phyloP scores from a whole-genome alignment of 208 protist species.

The Wallacemonas collosoma region DNA sequence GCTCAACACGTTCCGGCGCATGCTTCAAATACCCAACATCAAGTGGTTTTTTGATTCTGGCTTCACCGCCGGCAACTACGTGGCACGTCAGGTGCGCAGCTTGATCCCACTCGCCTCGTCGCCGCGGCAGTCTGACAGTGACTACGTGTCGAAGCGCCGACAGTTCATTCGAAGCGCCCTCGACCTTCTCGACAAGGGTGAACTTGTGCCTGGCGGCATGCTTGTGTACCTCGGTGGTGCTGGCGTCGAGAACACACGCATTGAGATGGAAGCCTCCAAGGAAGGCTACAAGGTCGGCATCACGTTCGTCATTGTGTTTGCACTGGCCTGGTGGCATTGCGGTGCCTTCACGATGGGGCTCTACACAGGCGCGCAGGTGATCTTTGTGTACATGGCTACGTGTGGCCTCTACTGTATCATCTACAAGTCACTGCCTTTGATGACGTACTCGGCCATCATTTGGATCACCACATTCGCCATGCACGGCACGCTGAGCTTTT shows the following conservation, averaged over 20 bases:
- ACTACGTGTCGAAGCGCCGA: conserved; percentile 17
- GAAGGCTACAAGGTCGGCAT: conserved; percentile 53
- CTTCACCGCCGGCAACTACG: conserved; percentile 33
- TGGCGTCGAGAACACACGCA: conserved; percentile 29
- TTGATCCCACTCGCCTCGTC: conserved; percentile 39
- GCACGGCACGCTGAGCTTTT: conserved; percentile 66
- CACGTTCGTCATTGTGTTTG: conserved; percentile 34
- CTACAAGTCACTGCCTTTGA: conserved; percentile 39
- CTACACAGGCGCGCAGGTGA: conserved; percentile 36
- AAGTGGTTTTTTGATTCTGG: conserved; percentile 59
- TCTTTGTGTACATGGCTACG: conserved; percentile 41
- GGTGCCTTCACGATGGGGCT: conserved; percentile 36
- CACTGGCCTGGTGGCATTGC: conserved; percentile 43
- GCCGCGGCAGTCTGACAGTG: background rate
- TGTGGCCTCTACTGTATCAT: conserved; percentile 44
- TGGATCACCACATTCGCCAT: conserved; percentile 60
- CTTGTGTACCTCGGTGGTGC: conserved; percentile 37
- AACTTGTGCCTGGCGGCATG: conserved; percentile 10
- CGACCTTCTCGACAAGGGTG: conserved; percentile 14
- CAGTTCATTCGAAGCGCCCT: conserved; percentile 22
- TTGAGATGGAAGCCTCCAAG: conserved; percentile 19
- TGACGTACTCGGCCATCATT: conserved; percentile 43
- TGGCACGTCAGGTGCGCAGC: conserved; percentile 31
- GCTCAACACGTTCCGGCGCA: conserved; percentile 26
- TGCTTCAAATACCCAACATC: conserved; percentile 46